These are phyloP conservation scores for Platanthera zijinensis DNA, from an alignment of 106 monocot genomes.

Conservation along the genomic window DNA sequence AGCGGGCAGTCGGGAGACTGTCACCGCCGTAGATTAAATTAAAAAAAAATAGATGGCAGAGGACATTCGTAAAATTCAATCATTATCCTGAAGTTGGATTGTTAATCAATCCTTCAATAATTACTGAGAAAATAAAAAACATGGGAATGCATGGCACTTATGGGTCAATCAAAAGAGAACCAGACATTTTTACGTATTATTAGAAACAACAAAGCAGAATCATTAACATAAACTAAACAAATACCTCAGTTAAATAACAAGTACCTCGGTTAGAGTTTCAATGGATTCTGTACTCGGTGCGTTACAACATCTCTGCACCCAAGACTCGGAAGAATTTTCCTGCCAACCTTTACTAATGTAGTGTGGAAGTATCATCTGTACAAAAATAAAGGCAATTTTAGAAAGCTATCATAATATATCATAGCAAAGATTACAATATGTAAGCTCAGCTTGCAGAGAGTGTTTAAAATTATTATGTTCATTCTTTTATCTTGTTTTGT, in stretches of 20 bases:
- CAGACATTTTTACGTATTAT: not conserved
- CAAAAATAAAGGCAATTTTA: constrained; percentile 9
- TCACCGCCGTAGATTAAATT: not conserved
- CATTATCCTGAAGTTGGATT: not conserved
- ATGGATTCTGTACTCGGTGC: constrained; percentile 62
- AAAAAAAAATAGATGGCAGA: not conserved
- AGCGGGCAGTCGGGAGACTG: no score
- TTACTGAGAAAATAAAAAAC: not conserved
- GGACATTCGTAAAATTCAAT: not conserved
- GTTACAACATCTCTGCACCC: constrained; percentile 53
- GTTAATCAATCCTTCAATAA: not conserved
- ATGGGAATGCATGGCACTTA: not conserved
- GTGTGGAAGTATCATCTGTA: constrained; percentile 82
- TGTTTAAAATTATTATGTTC: no score
- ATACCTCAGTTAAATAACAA: constrained; percentile 48
- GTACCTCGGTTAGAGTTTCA: constrained; percentile 76
- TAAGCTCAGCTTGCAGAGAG: no score
- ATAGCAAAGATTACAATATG: no score
- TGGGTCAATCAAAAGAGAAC: not conserved
- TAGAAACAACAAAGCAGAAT: not conserved
- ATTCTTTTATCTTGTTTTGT: no score
- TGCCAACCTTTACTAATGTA: constrained; percentile 64
- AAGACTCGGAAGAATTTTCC: constrained; percentile 41
- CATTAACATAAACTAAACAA: constrained; percentile 4
- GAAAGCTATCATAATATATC: not conserved